A percentile compares a stretch with the other conserved stretches of the same genome.
phyloP scores from a whole-genome alignment of 805 yeast genomes.

The Starmerella potacharoeniae region DNA sequence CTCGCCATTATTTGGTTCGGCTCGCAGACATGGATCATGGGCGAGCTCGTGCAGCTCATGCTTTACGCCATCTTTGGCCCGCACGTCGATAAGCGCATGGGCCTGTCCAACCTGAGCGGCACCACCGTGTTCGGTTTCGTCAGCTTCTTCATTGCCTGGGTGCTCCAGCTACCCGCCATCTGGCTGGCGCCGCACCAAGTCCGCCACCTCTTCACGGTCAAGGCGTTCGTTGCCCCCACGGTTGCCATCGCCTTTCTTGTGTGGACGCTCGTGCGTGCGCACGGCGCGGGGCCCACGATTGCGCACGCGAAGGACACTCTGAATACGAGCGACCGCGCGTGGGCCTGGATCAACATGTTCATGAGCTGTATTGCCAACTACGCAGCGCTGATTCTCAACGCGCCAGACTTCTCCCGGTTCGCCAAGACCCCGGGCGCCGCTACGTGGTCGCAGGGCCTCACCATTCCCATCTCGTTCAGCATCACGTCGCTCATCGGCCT shows the following conservation, averaged over 20 bases:
- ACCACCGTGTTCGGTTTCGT: slow-evolving; percentile 64
- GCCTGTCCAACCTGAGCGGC: slow-evolving; percentile 42
- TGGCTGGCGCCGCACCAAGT: slow-evolving; percentile 74
- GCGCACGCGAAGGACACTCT: slow-evolving; percentile 39
- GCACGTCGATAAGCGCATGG: slow-evolving; percentile 33
- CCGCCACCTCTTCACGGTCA: slow-evolving; percentile 72
- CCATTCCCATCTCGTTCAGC: slow-evolving; percentile 70
- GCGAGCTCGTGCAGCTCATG: slow-evolving; percentile 71
- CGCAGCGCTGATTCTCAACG: slow-evolving; percentile 77
- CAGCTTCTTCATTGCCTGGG: slow-evolving; percentile 73
- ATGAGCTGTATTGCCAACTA: slow-evolving; percentile 80
- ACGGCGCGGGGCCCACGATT: slow-evolving; percentile 66
- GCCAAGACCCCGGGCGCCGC: slow-evolving; percentile 38
- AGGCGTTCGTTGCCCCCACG: slow-evolving; percentile 65
- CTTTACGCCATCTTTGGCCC: slow-evolving; percentile 50
- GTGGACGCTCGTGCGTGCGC: slow-evolving; percentile 74
- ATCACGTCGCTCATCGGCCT: slow-evolving; percentile 78
- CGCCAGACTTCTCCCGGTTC: slow-evolving; percentile 83
- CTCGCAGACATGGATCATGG: slow-evolving; percentile 77
- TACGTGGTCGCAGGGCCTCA: slow-evolving; percentile 41
- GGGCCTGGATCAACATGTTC: slow-evolving; percentile 71
- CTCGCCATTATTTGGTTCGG: slow-evolving; percentile 85
- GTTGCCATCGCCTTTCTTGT: slow-evolving; percentile 75
- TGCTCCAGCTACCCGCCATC: slow-evolving; percentile 64
- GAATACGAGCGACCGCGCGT: slow-evolving; percentile 51